phyloP scores from a whole-genome alignment of 2,329 filamentous ascomycete genomes.

The Scedosporium boydii region DNA sequence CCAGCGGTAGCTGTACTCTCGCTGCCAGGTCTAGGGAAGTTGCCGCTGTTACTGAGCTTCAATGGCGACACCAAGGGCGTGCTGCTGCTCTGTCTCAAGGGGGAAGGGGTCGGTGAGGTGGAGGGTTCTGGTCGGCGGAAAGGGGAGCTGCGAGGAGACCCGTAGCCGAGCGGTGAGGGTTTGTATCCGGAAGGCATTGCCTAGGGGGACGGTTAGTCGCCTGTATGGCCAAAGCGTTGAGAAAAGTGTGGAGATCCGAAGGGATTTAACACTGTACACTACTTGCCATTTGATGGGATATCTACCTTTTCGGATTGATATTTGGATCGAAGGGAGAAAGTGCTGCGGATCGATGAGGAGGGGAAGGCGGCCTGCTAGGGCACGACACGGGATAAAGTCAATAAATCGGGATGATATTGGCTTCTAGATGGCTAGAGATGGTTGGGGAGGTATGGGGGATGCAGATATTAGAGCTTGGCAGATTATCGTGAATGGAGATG shows the following conservation, averaged over 20 bases:
- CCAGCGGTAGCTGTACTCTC: slow-evolving; percentile 6
- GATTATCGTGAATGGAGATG: too few species aligned
- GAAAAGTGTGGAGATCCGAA: neutral
- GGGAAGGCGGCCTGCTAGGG: too few species aligned
- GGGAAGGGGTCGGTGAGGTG: slow-evolving; percentile 54
- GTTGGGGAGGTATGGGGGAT: too few species aligned
- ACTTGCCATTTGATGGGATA: neutral
- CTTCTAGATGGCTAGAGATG: too few species aligned
- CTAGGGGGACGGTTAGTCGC: neutral
- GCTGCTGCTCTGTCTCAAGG: slow-evolving; percentile 47
- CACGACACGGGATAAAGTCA: too few species aligned
- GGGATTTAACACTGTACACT: too few species aligned
- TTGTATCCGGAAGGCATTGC: slow-evolving; percentile 38
- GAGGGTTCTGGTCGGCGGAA: slow-evolving; percentile 55
- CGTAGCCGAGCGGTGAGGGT: slow-evolving; percentile 62
- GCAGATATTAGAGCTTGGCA: too few species aligned
- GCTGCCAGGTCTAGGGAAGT: slow-evolving; percentile 3
- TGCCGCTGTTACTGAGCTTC: slow-evolving; percentile 35
- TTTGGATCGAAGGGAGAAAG: too few species aligned
- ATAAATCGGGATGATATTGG: too few species aligned
- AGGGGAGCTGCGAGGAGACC: slow-evolving; percentile 57
- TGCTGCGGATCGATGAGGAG: too few species aligned
- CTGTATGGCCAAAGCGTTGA: neutral
- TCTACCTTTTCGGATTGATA: too few species aligned
- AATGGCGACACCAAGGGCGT: slow-evolving; percentile 53